Conservation (phyloP, 176 grass and related monocot genomes). For the Chrysopogon serrulatus region DNA sequence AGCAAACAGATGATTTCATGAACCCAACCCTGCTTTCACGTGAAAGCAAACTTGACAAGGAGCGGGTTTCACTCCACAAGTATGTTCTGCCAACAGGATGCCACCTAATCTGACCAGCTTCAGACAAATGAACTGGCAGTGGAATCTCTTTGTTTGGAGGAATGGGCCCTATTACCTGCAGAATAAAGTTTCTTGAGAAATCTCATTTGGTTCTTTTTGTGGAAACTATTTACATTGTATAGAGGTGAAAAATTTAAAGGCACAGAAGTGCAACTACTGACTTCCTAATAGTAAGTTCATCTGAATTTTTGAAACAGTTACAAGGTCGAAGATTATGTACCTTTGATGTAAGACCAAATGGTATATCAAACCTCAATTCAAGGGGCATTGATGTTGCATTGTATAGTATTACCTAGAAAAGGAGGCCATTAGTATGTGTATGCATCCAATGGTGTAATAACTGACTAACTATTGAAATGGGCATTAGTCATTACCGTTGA, state of each 20-base stretch:
- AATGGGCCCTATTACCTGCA: constrained; percentile 84
- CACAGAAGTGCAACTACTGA: background rate
- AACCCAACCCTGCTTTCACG: constrained; percentile 81
- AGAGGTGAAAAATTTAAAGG: background rate
- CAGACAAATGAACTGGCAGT: constrained; percentile 90
- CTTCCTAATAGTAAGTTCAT: constrained; percentile 8
- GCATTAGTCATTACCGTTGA: constrained; percentile 73
- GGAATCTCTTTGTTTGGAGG: constrained; percentile 82
- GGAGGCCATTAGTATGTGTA: constrained; percentile 6
- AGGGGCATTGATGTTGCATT: constrained; percentile 93
- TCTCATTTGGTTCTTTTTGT: background rate
- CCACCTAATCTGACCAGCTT: constrained; percentile 90
- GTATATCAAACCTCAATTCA: constrained; percentile 90
- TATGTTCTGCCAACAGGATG: constrained; percentile 84
- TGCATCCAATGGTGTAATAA: constrained; percentile 23
- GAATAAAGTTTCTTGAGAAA: constrained; percentile 35
- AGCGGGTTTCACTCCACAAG: constrained; percentile 84
- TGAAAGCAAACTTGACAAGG: constrained; percentile 84
- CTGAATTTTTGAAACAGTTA: background rate
- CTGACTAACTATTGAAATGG: constrained; percentile 30
- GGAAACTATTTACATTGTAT: background rate
- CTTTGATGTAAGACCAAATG: constrained; percentile 91
- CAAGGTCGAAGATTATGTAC: constrained; percentile 42
- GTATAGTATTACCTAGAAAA: constrained; percentile 78
- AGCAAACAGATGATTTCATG: constrained; percentile 95